Base-by-base conservation (phyloP, 78 protist species). In the Paratrimastix pyriformis region DNA sequence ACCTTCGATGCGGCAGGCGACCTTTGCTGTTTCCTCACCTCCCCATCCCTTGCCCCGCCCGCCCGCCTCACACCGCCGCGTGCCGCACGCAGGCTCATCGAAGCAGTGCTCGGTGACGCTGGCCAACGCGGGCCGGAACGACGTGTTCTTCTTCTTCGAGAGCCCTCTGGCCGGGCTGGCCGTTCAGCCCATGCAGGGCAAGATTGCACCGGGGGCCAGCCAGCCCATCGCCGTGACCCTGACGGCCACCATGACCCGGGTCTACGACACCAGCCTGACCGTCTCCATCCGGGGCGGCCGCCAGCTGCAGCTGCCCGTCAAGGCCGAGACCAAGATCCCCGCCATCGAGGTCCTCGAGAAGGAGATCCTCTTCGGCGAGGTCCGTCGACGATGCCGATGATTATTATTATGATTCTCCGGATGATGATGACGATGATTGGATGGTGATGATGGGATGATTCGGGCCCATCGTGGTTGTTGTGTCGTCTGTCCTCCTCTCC, bases 301-400 rank as follows among this genome's bases (percentile, higher is more conserved):
- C 39, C 39, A 43, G 44, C 5, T 74, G 42, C 39, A 40, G 58
- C 35, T 82, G 40, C 26, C 65, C 18, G 60, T 86, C 9, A 13
- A 0, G 24, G 82, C 79, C 3, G 72, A 76, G 35, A 77, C 84
- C 18, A 35, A 52, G 29, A 39, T 74, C 6, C 87, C 90, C 32
- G 0, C n/a, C 33, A 37, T 76, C 65, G 3, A 5, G 24, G 9
- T 83, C 39, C 15, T 13, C 18, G 69, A 65, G 66, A 39, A 58
- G 3, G 57, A 35, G 32, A 33, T 83, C 48, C 46, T 58, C 30
- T 83, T 77, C 21, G 80, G 80, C 0, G 37, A 72, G 9, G n/a
- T n/a, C n/a, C n/a, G n/a, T n/a, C n/a, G n/a, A n/a, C n/a, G n/a
- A n/a, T n/a, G n/a, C n/a, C n/a, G n/a, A n/a, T n/a, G n/a, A n/a